phyloP scores from a whole-genome alignment of 2,329 filamentous ascomycete species.

The Simplicillium sp. region DNA sequence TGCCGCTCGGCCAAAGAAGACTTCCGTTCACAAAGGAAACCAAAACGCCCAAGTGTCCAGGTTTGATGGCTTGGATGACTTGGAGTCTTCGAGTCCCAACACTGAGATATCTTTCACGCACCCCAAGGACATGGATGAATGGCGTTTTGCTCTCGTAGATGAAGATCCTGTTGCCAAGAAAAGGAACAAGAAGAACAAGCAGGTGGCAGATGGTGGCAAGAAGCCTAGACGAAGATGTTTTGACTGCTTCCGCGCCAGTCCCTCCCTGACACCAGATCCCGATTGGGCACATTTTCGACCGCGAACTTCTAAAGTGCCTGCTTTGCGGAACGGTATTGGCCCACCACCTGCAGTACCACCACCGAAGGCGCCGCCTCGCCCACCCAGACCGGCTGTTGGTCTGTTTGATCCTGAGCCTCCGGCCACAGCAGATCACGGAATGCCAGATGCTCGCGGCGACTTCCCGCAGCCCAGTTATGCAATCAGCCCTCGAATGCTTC shows the following conservation, averaged over 20 bases:
- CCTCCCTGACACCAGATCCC: slow-evolving; percentile 13
- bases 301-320: slow-evolving; percentile 2
- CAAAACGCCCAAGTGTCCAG: slow-evolving; percentile 10
- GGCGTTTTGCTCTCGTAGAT: slow-evolving; percentile 23
- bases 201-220: slow-evolving; percentile 2
- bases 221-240: slow-evolving; percentile 13
- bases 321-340: slow-evolving; percentile 2
- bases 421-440: not conserved
- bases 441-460: not conserved
- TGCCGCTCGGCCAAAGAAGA: slow-evolving; percentile 5
- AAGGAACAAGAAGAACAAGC: slow-evolving; percentile 8
- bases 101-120: slow-evolving; percentile 22
- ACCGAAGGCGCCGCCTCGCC: slow-evolving; percentile 5
- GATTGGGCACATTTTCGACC: slow-evolving; percentile 14
- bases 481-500: slow-evolving; percentile 5
- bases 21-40: slow-evolving; percentile 2
- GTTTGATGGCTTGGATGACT: slow-evolving; percentile 18
- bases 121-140: slow-evolving; percentile 19
- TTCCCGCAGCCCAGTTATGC: not conserved
- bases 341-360: slow-evolving; percentile 3
- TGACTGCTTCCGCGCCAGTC: slow-evolving; percentile 17
- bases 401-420: slow-evolving; percentile 3
- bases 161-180: slow-evolving; percentile 14
- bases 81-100: slow-evolving; percentile 13
- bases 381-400: slow-evolving; percentile 4